phyloP scores from a whole-genome alignment of 306 rosid genomes.

The Parietaria judaica region DNA sequence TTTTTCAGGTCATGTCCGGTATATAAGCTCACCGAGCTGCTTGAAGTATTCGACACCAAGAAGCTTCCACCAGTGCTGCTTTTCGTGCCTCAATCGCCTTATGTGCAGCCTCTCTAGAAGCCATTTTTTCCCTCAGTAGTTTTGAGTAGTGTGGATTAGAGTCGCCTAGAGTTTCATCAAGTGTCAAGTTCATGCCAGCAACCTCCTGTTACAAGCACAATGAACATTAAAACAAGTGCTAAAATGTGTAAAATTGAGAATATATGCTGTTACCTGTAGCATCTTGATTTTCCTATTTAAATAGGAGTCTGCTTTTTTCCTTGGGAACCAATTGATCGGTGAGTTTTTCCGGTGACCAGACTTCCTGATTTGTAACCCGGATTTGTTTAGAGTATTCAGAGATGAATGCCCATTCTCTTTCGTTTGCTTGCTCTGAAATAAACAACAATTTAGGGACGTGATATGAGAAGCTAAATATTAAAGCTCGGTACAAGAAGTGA shows the following conservation, averaged over 20 bases:
- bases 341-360: conserved; percentile 73
- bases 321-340: conserved; percentile 83
- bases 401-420: conserved; percentile 50
- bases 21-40: conserved; percentile 58
- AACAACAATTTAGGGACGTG: conserved; percentile 1
- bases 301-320: conserved; percentile 81
- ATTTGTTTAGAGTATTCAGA: conserved; percentile 49
- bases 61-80: conserved; percentile 88
- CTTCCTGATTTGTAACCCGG: conserved; percentile 64
- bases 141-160: conserved; percentile 87
- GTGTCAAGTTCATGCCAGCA: conserved; percentile 74
- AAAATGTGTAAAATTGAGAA: neutral
- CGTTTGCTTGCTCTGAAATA: conserved; percentile 46
- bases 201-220: conserved; percentile 47
- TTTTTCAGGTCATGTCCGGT: conserved; percentile 1
- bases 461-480: neutral
- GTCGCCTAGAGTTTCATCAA: conserved; percentile 87
- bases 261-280: conserved; percentile 58
- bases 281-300: conserved; percentile 76
- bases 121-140: conserved; percentile 82
- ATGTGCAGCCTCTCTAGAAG: conserved; percentile 79
- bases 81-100: conserved; percentile 76
- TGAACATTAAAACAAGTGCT: neutral
- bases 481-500: neutral
- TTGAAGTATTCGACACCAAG: conserved; percentile 86